phyloP scores from a whole-genome alignment of 2,329 filamentous ascomycete genomes.

The Biscogniauxia marginata region DNA sequence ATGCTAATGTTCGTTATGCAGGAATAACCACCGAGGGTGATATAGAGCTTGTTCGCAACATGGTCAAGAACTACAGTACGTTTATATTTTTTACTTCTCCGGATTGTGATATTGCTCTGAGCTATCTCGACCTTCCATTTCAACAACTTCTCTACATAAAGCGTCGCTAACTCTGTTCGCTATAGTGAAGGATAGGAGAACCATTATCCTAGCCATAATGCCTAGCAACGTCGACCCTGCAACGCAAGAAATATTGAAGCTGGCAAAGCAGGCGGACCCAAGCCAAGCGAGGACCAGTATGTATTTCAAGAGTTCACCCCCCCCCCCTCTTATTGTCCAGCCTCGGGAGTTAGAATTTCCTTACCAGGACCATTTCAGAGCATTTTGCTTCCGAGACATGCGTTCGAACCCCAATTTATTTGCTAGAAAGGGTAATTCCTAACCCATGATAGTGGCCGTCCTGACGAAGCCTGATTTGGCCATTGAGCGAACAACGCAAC shows the following conservation, averaged over 20 bases:
- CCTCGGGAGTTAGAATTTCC: too few relatives aligned
- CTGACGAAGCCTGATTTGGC: constrained; percentile 56
- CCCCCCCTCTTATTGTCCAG: too few relatives aligned
- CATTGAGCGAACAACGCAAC: constrained; percentile 38
- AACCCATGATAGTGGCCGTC: too few relatives aligned
- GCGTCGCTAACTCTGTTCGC: not conserved
- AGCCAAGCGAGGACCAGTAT: constrained; percentile 30
- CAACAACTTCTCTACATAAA: not conserved
- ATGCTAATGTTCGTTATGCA: not conserved
- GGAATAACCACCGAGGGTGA: constrained; percentile 45
- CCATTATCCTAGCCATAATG: constrained; percentile 41
- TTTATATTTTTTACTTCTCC: not conserved
- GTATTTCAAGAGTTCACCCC: too few relatives aligned
- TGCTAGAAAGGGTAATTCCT: too few relatives aligned
- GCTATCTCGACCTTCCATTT: not conserved
- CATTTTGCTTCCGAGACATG: too few relatives aligned
- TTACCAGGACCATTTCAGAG: too few relatives aligned
- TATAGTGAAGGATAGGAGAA: constrained; percentile 40
- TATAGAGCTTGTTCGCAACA: constrained; percentile 43
- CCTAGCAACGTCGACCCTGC: constrained; percentile 38
- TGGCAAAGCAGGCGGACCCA: constrained; percentile 35
- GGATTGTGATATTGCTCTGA: not conserved
- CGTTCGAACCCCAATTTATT: too few relatives aligned
- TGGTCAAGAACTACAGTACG: constrained; percentile 46
- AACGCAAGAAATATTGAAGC: constrained; percentile 38